Evolutionary conservation across 106 monocot genomes (phyloP).

Genomic region (Iris macrosiphon): DNA sequence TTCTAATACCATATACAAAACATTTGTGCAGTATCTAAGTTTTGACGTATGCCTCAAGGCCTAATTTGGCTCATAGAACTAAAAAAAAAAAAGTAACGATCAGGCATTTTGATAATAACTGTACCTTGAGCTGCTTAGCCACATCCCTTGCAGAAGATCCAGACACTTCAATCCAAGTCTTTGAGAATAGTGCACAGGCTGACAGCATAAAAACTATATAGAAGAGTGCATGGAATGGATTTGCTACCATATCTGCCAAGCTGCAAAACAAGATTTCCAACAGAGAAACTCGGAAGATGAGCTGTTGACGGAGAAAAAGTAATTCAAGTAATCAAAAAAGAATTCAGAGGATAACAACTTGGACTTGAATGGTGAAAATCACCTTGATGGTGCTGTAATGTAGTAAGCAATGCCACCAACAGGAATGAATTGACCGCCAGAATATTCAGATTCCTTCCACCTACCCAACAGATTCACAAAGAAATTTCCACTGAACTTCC

Average conservation of each 20-base stretch:
- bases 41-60: too few relatives aligned
- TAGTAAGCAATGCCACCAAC: constrained; percentile 13
- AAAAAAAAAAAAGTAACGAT: neutral
- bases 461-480: constrained; percentile 8
- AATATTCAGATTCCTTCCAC: constrained; percentile 4
- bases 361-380: too few relatives aligned
- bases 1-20: too few relatives aligned
- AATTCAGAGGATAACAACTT: too few relatives aligned
- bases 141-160: constrained; percentile 28
- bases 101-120: too few relatives aligned
- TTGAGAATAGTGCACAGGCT: constrained; percentile 20
- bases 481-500: constrained; percentile 14
- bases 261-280: too few relatives aligned
- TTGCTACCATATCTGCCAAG: constrained; percentile 20
- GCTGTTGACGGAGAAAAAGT: too few relatives aligned
- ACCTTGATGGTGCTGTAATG: constrained; percentile 11
- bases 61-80: too few relatives aligned
- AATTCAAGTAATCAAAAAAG: too few relatives aligned
- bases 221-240: constrained; percentile 22
- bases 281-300: too few relatives aligned
- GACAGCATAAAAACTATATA: constrained; percentile 17
- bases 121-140: constrained; percentile 25
- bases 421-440: constrained; percentile 9
- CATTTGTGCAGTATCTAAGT: too few relatives aligned
- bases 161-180: constrained; percentile 18